Percentiles rank a stretch among this genome's conserved stretches.
phyloP scores from a whole-genome alignment of 2,329 filamentous ascomycete genomes.

The Alternaria gaisen region DNA sequence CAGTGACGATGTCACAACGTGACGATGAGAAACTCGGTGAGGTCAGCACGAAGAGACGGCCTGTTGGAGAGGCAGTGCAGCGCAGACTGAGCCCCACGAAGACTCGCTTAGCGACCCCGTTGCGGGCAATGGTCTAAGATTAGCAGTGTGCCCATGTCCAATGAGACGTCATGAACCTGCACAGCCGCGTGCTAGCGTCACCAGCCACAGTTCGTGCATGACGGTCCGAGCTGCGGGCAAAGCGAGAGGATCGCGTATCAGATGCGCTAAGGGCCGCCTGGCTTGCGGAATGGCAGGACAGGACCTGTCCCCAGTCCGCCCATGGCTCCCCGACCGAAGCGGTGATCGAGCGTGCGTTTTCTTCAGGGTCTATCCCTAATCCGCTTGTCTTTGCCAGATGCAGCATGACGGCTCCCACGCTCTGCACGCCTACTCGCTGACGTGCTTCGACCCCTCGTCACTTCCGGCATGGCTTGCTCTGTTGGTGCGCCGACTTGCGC shows the following conservation, averaged over 20 bases:
- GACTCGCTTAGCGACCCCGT: conserved; percentile 26
- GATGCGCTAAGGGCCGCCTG: conserved; percentile 20
- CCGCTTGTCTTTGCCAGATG: conserved; percentile 43
- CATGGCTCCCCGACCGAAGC: conserved; percentile 40
- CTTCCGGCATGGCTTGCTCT: conserved; percentile 33
- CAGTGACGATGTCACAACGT: conserved; percentile 16
- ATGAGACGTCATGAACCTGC: conserved; percentile 20
- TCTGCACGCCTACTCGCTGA: conserved; percentile 33
- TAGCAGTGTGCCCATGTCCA: conserved; percentile 23
- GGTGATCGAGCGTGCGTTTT: conserved; percentile 40
- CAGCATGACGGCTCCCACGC: conserved; percentile 31
- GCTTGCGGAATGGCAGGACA: conserved; percentile 26
- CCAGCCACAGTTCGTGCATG: conserved; percentile 33
- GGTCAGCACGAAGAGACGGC: conserved; percentile 37
- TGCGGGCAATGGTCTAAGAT: conserved; percentile 39
- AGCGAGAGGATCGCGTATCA: conserved; percentile 39
- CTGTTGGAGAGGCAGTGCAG: conserved; percentile 17
- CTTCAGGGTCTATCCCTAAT: conserved; percentile 32
- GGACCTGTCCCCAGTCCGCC: conserved; percentile 17
- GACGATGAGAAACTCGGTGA: conserved; percentile 35
- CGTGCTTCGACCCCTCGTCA: conserved; percentile 25
- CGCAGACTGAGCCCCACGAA: conserved; percentile 26
- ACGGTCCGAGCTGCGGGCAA: conserved; percentile 32
- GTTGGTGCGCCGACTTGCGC: conserved; percentile 31
- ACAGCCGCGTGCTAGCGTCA: conserved; percentile 32